Percentiles rank a stretch among this genome's conserved stretches.
phyloP scores from a whole-genome alignment of 2,329 filamentous ascomycete genomes.

The Balansia obtecta region DNA sequence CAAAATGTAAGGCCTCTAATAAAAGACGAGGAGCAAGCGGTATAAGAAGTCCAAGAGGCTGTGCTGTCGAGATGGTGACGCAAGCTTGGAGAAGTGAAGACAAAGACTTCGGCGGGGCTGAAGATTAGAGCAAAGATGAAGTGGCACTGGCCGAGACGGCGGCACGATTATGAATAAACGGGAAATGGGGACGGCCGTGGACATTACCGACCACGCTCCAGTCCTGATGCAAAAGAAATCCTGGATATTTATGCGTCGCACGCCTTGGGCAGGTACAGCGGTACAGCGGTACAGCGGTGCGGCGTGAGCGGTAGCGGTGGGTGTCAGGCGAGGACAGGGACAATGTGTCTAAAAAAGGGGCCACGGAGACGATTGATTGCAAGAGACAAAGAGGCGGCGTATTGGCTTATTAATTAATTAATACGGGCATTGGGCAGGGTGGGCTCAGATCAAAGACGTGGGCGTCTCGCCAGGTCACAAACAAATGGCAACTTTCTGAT shows the following conservation, averaged over 20 bases:
- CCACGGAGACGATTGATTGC: not conserved
- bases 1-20: not conserved
- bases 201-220: not conserved
- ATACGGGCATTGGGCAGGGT: not conserved
- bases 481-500: not conserved
- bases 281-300: constrained; percentile 2
- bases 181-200: constrained; percentile 3
- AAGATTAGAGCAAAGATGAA: not conserved
- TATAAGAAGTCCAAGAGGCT: not conserved
- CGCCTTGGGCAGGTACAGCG: not conserved
- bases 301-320: not conserved
- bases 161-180: not conserved
- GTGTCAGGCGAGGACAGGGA: not conserved
- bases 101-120: not conserved
- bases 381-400: not conserved
- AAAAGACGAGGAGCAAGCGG: not conserved
- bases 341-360: not conserved
- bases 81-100: not conserved
- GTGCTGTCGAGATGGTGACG: not conserved
- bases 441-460: not conserved
- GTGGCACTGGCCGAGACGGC: constrained; percentile 2
- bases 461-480: not conserved
- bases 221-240: not conserved
- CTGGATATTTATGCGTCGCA: not conserved
- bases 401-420: not conserved